phyloP scores from a whole-genome alignment of 208 protist genomes.

The Wallacemonas sp. region DNA sequence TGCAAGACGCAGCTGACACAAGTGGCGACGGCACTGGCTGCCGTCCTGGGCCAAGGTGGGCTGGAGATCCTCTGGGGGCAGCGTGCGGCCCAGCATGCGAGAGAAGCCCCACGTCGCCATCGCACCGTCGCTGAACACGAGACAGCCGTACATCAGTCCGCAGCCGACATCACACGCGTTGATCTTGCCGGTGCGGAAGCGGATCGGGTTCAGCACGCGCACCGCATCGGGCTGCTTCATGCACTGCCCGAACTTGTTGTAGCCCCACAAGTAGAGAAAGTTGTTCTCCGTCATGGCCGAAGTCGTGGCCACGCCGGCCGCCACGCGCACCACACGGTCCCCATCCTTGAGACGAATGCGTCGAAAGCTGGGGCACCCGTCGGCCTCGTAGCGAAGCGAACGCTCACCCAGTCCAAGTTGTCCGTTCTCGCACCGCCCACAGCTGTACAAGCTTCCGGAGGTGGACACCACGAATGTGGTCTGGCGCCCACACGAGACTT shows the following conservation, averaged over 20 bases:
- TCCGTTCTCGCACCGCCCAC: constrained; percentile 43
- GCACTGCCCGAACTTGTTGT: constrained; percentile 79
- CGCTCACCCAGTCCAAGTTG: constrained; percentile 50
- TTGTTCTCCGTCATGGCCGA: constrained; percentile 36
- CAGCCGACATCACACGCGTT: constrained; percentile 48
- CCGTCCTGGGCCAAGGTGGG: constrained; percentile 27
- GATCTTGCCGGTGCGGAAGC: constrained; percentile 23
- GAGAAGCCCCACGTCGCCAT: constrained; percentile 60
- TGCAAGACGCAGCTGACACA: constrained; percentile 22
- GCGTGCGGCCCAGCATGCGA: constrained; percentile 43
- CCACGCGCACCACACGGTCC: constrained; percentile 39
- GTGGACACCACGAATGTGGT: constrained; percentile 39
- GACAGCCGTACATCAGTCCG: constrained; percentile 44
- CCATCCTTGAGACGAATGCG: constrained; percentile 28
- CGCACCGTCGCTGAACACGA: constrained; percentile 50
- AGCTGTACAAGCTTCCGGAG: constrained; percentile 30
- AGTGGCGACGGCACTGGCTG: constrained; percentile 34
- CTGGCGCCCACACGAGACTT: constrained; percentile 31
- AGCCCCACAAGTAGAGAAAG: constrained; percentile 67
- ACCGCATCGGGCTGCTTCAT: constrained; percentile 23
- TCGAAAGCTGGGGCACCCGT: constrained; percentile 24
- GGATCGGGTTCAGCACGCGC: constrained; percentile 29
- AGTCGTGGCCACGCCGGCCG: constrained; percentile 40
- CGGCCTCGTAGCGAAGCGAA: constrained; percentile 14
- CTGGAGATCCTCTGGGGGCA: constrained; percentile 23